Evolutionary conservation across 208 protist genomes (phyloP), one percentile per base, ranked within the genome.

Genomic region (Trypanosoma conorhini): DNA sequence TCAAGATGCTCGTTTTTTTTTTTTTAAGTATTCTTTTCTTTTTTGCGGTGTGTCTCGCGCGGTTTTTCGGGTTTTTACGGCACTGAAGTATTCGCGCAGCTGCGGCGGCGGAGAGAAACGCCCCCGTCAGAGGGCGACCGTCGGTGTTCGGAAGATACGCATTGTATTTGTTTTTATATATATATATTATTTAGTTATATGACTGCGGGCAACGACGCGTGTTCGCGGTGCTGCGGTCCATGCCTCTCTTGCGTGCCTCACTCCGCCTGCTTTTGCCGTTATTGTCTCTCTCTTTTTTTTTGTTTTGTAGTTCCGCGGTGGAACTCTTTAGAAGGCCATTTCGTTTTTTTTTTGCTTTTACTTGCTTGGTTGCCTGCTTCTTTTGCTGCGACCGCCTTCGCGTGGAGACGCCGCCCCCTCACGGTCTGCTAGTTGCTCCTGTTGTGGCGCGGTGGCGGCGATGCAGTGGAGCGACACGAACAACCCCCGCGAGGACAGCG

Each of bases 401-500:
- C n/a, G n/a, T n/a, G n/a, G n/a, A n/a, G n/a, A n/a, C n/a, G n/a
- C n/a, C n/a, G n/a, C n/a, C n/a, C n/a, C n/a, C n/a, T n/a, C n/a
- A n/a, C n/a, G n/a, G n/a, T n/a, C n/a, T n/a, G n/a, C n/a, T 68
- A 40, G 3, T 48, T 62, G 12, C 50, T 69, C 19, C 48, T 70
- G 21, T 26, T 59, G 46, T 50, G 38, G 13, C 26, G 82, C 88
- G 80, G 55, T 80, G 12, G 52, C 46, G 80, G 74, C 61, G 83
- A 89, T 93, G 88, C 51, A 80, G 7, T 73, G 65, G 24, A 74
- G 80, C 44, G 85, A 82, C 66, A 91, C 82, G 52, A 93, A 94
- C 77, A 87, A 92, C 62, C 81, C 81, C 3, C 77, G 88, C 30
- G 88, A 93, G 69, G 91, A 96, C 58, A 60, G 54, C 46, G 69